Base-by-base conservation (phyloP, 2,329 filamentous ascomycete species). In the Colletotrichum simmondsii region DNA sequence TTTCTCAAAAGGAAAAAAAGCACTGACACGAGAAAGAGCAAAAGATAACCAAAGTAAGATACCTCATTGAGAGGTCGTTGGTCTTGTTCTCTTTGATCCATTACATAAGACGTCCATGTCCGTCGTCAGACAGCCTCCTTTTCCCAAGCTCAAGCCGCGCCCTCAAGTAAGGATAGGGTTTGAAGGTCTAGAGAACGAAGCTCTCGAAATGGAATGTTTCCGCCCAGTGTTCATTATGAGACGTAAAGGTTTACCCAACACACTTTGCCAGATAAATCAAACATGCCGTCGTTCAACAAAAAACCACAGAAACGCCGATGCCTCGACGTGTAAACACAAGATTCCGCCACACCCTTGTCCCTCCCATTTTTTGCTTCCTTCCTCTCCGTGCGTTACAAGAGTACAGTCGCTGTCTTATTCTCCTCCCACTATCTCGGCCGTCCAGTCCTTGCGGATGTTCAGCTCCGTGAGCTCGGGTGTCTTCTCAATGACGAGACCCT, bases 401-500 rank as follows among this genome's bases (percentile, higher is more conserved):
- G 6, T 12, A n/a, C 19, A 7, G 19, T 53, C 56, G 22, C 14
- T 35, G 16, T 52, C 62, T 37, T 79, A 82, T 54, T 80, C 79
- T 11, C 83, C 85, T 57, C 81, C 88, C 0, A 83, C 83, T 49
- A 89, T 84, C 80, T 91, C 89, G 0, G 90, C 91, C 7, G 86
- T 88, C 85, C 86, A 90, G 77, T 92, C 91, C 81, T 88, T 91
- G 73, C 86, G 85, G 73, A 92, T 92, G 61, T 87, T 85, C 73
- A 92, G 82, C 78, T 92, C 91, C 65, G 84, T 85, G 68, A 92
- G 82, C 60, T 87, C 89, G 54, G 86, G 83, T 12, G 88, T 88
- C 77, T 90, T 90, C 76, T 93, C 89, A 74, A 98, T 93, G 28
- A 93, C 87, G 52, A 98, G 86, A 0, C 95, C 95, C 85, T 97